Evolutionary conservation across 352 stramenopile genomes (phyloP).

Genomic region (Globisporangium viniferum): DNA sequence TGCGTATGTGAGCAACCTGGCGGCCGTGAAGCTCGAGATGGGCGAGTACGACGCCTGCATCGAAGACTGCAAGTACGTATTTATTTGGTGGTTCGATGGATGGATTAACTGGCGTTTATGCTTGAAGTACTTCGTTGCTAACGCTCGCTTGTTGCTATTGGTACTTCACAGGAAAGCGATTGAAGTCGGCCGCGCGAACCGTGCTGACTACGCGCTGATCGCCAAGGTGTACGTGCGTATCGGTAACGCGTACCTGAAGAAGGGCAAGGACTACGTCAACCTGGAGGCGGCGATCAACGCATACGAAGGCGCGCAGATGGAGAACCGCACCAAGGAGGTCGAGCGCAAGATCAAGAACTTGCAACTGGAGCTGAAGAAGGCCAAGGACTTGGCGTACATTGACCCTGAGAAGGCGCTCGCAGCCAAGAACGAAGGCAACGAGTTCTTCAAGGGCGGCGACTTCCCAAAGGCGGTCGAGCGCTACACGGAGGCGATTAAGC

Average conservation of each 20-base stretch:
- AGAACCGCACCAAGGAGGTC: slow-evolving; percentile 90
- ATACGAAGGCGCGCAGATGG: slow-evolving; percentile 86
- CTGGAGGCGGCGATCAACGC: slow-evolving; percentile 79
- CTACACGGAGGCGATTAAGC: slow-evolving; percentile 99
- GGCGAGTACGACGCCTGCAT: slow-evolving; percentile 95
- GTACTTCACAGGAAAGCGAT: slow-evolving; percentile 84
- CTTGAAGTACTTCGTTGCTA: not conserved
- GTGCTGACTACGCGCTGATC: slow-evolving; percentile 95
- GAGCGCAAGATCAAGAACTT: slow-evolving; percentile 95
- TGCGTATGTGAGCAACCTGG: slow-evolving; percentile 97
- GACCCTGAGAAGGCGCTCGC: slow-evolving; percentile 96
- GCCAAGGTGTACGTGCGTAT: slow-evolving; percentile 95
- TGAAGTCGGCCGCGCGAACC: slow-evolving; percentile 93
- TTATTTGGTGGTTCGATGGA: slow-evolving; percentile 7
- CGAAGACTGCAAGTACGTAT: slow-evolving; percentile 82
- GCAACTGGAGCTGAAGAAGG: slow-evolving; percentile 95
- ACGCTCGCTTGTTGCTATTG: slow-evolving; percentile 12
- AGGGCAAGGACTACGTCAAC: slow-evolving; percentile 88
- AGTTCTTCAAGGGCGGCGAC: slow-evolving; percentile 95
- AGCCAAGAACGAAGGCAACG: slow-evolving; percentile 98
- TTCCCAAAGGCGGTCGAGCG: slow-evolving; percentile 92
- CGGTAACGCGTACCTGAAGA: slow-evolving; percentile 96
- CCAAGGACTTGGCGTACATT: slow-evolving; percentile 92
- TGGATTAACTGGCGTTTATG: not conserved
- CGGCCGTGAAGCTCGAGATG: slow-evolving; percentile 96